Conservation (phyloP, 73 alveolate species). For the Tetrahymena malaccensis region DNA sequence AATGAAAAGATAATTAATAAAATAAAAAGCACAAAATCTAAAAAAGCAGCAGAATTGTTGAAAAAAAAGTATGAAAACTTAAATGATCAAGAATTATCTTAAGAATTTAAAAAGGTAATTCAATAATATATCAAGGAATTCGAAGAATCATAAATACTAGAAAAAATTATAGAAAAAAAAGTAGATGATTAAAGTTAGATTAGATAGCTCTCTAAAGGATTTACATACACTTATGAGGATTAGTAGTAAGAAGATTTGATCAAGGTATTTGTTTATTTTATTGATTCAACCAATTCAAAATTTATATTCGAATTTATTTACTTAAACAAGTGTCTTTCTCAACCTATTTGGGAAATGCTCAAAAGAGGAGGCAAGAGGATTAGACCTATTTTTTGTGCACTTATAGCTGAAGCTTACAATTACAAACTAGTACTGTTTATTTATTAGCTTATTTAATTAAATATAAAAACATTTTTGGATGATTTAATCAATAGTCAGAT, state of each 20-base stretch:
- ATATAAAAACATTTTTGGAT: background rate
- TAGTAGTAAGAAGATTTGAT: background rate
- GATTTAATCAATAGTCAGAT: background rate
- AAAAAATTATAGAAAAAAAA: background rate
- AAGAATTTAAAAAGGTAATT: background rate
- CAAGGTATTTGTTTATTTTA: background rate
- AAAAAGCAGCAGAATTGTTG: background rate
- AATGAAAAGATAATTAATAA: background rate
- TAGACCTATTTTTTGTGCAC: slow-evolving; percentile 63
- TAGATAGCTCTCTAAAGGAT: background rate
- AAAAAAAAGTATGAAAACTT: background rate
- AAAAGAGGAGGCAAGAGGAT: slow-evolving; percentile 84
- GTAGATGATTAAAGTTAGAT: background rate
- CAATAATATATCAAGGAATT: background rate
- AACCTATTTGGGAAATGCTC: slow-evolving; percentile 63
- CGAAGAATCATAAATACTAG: background rate
- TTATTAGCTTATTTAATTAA: background rate
- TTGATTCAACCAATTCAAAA: background rate
- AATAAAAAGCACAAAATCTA: background rate
- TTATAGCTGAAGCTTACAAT: slow-evolving; percentile 27
- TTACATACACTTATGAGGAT: background rate
- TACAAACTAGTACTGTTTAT: background rate
- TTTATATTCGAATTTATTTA: background rate
- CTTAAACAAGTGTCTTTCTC: background rate
- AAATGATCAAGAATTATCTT: background rate